phyloP scores from a whole-genome alignment of 1,284 basidiomycete species.

The Leccinum fallax region DNA sequence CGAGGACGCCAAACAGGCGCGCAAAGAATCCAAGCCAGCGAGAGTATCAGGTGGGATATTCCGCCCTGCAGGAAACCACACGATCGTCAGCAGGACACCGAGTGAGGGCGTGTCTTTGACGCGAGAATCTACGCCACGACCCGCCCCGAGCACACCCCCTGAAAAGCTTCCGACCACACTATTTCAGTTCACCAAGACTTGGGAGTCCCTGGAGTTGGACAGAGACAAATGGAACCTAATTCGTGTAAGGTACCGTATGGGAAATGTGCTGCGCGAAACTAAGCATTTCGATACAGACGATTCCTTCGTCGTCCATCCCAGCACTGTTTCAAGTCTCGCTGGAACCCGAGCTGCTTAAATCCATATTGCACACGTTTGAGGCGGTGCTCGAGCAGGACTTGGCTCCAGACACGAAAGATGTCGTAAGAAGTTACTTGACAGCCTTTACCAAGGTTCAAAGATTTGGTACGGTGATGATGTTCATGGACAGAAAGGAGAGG shows the following conservation, averaged over 20 bases:
- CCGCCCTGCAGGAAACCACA: slow-evolving; percentile 52
- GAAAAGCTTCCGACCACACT: slow-evolving; percentile 46
- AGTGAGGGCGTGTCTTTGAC: slow-evolving; percentile 9
- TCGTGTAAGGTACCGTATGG: slow-evolving; percentile 37
- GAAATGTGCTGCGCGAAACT: not conserved
- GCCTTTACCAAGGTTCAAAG: slow-evolving; percentile 55
- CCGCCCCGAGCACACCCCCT: slow-evolving; percentile 7
- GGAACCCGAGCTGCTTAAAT: slow-evolving; percentile 59
- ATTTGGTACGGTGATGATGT: slow-evolving; percentile 62
- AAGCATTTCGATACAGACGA: slow-evolving; percentile 39
- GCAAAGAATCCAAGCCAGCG: slow-evolving; percentile 45
- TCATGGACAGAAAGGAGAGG: slow-evolving; percentile 60
- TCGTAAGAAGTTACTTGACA: slow-evolving; percentile 49
- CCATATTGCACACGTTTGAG: slow-evolving; percentile 54
- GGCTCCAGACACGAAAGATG: slow-evolving; percentile 28
- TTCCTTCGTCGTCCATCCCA: slow-evolving; percentile 56
- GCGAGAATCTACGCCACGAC: slow-evolving; percentile 7
- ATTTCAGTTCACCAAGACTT: slow-evolving; percentile 59
- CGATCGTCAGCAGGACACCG: slow-evolving; percentile 39
- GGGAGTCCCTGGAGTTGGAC: slow-evolving; percentile 44
- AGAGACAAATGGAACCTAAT: slow-evolving; percentile 55
- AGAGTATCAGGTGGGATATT: slow-evolving; percentile 64
- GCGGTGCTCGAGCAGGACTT: slow-evolving; percentile 35
- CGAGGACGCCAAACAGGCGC: slow-evolving; percentile 55
- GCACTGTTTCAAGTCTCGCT: slow-evolving; percentile 65